Base-by-base conservation (phyloP, 345 rosid genomes). In the Euphorbia tirucalli region DNA sequence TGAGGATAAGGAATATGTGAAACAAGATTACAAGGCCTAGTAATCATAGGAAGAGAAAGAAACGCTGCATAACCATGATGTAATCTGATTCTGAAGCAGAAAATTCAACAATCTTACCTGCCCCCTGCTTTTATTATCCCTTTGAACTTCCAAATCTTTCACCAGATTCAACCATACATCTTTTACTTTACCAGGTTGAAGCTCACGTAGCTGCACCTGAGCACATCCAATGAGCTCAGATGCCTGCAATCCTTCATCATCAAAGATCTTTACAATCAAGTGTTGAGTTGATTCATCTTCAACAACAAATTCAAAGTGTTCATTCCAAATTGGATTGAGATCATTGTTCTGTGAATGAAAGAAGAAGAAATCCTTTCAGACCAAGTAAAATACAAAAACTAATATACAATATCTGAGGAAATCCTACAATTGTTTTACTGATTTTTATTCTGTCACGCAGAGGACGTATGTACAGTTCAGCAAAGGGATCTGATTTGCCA, bases 401-500 rank as follows among this genome's bases (percentile, higher is more conserved):
- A 30, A 35, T 10, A 61, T 32, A 60, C 5, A 15, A 60, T 69
- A 8, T 19, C 63, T 41, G 25, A 43, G 70, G 68, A 46, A 24
- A 50, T 72, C 97, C 77, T 86, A 96, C 99, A 71, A 93, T 88
- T 56, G 84, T 85, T 85, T 84, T 96, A 80, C 98, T 96, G 74
- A 83, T 85, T 82, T 93, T 86, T 74, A 81, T 96, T 77, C 76
- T 83, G 66, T 83, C 85, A 56, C 90, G 96, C 71, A 96, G 61
- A 80, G 99, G 99, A 44, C 99, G 93, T 70, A 93, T 80, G 58
- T 79, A 89, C 54, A 96, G 7, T 71, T 76, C 85, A 44, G 98
- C 99, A 71, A 81, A 96, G 68, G 99, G 99, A 83, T 96, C 99
- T 8, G 99, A 96, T 85, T 93, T 96, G 68, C 99, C 99, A 61